Evolutionary conservation across 495 filamentous ascomycete genomes (phyloP), one percentile per base, ranked within the genome.

Genomic region (Aspergillus mulundensis): DNA sequence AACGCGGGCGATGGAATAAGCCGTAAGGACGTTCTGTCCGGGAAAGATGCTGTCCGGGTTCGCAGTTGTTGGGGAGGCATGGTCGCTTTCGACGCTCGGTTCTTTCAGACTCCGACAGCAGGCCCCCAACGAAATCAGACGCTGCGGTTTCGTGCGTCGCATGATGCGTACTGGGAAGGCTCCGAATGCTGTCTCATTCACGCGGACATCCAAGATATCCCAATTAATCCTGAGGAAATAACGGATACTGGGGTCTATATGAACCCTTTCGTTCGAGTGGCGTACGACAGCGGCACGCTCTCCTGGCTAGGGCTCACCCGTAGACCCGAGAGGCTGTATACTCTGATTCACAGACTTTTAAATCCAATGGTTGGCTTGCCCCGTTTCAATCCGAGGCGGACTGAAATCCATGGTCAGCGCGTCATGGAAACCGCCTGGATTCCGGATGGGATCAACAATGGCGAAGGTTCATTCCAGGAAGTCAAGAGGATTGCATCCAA

Each of bases 41-140:
- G 80, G 21, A 83, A 72, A 54, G 87, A 90, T 60, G 84, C 84
- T 0, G 87, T 94, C 7, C 77, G 83, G 19, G 88, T 91, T 2
- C 81, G 82, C 59, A 87, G 84, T 58, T 94, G 89, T 68, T 92
- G 89, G 89, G 86, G 87, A 34, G 89, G 89, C 8, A 90, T 91
- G 79, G 84, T 88, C 7, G 87, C 87, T 4, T 90, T 90, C 61
- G 85, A 91, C 62, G 87, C 85, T 2, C 75, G 70, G 47, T 87
- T 80, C 55, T 86, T 91, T 62, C 83, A 70, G 43, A 40, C n/a
- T 25, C 54, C 41, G 4, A 38, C 46, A 15, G 45, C 50, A 24
- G 41, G 47, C 5, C 41, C 57, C 14, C 10, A 7, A 44, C 42
- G 24, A 52, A 41, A 21, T 53, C 70, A 19, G 80, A 85, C 5